Evolutionary conservation across 495 filamentous ascomycete species (phyloP), one percentile per base, ranked within the genome.

Genomic region (Aspergillus nidulans): DNA sequence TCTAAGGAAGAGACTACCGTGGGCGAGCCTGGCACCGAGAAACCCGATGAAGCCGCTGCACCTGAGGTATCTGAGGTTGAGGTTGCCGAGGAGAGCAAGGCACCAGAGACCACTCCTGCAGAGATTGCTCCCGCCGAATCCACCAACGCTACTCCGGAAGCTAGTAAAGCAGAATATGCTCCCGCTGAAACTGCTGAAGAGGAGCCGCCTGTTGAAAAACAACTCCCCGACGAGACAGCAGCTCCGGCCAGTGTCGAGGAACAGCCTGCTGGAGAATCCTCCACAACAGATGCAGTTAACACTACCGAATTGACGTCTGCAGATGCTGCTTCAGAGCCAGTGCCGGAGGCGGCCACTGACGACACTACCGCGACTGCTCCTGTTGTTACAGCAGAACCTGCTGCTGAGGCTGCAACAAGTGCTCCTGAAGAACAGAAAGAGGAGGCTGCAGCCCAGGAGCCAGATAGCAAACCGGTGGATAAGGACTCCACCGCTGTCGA

Each of bases 231-330:
- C 20, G 57, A 64, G 26, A 34, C 53, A 6, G 41, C 21, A 32
- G 24, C 50, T 9, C 45, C 53, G 19, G 39, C 44, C 19, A 49
- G 43, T 7, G 55, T 40, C 8, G 59, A 60, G 39, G 53, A 55
- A 42, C 52, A 46, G 12, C 49, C 50, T 6, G 52, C 49, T 1
- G 59, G 59, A 30, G 56, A 64, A 21, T 48, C 58, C 1, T 23
- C 42, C 6, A 23, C 28, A 13, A 59, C 63, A 21, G 63, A 63
- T 38, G 24, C 20, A 21, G 49, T 62, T 18, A 19, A 51, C 24
- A 15, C 53, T 19, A 21, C 52, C 20, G 52, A 41, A 18, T 53
- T 49, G 20, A 18, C 38, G 28, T 40, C 25, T 13, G 23, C 51
- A 38, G 28, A 57, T 44, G 13, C 40, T 47, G 28, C 12, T 12